A percentile compares a stretch with the other conserved stretches of the same genome.
Conservation (phyloP, 2,329 filamentous ascomycete species). For the Fusarium nurragi region DNA sequence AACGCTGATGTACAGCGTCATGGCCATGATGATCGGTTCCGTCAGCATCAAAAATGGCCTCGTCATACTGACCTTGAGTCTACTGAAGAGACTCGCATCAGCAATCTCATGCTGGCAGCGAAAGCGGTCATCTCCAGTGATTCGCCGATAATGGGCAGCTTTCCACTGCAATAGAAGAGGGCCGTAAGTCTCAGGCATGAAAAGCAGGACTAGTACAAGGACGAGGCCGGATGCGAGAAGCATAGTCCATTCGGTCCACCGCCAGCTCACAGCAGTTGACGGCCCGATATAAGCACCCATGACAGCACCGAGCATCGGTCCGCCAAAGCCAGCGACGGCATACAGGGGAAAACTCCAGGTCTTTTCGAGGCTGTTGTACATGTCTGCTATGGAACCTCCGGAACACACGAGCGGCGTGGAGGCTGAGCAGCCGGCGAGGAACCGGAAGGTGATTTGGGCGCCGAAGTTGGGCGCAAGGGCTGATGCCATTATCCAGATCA, state of each 20-base stretch:
- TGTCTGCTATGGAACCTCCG: conserved; percentile 56
- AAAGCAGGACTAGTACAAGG: conserved; percentile 63
- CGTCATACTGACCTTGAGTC: conserved; percentile 56
- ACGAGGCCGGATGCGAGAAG: conserved; percentile 69
- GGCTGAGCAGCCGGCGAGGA: conserved; percentile 58
- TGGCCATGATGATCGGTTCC: conserved; percentile 53
- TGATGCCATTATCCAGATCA: conserved; percentile 57
- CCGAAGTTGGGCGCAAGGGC: conserved; percentile 55
- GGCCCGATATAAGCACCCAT: conserved; percentile 72
- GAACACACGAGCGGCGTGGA: conserved; percentile 56
- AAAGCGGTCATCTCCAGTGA: conserved; percentile 70
- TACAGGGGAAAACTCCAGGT: conserved; percentile 57
- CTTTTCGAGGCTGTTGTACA: conserved; percentile 49
- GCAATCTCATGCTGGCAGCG: conserved; percentile 71
- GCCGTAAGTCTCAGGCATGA: conserved; percentile 74
- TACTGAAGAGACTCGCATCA: conserved; percentile 60
- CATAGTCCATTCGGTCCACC: conserved; percentile 73
- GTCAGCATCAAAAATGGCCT: conserved; percentile 53
- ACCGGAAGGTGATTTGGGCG: conserved; percentile 57
- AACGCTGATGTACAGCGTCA: conserved; percentile 61
- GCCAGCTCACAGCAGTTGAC: conserved; percentile 62
- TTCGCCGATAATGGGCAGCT: conserved; percentile 65
- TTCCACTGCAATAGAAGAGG: conserved; percentile 66
- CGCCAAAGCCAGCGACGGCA: conserved; percentile 52
- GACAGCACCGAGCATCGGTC: conserved; percentile 54